A percentile compares a stretch with the other conserved stretches of the same genome.
Conservation (phyloP, 768 basidiomycete species). For the Calocera cornea region DNA sequence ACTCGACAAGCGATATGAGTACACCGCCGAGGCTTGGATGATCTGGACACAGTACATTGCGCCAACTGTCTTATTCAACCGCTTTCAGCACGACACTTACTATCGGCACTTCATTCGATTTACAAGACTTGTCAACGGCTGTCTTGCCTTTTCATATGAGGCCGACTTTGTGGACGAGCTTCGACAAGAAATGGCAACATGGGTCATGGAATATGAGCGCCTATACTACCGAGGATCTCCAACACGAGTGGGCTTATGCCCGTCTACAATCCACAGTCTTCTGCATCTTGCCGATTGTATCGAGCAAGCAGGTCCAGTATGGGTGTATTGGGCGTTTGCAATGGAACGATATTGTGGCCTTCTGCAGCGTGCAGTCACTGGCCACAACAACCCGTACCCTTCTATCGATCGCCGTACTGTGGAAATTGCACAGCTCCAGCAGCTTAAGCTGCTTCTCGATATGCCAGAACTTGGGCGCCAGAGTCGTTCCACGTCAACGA, state of each 20-base stretch:
- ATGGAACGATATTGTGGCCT: constrained; percentile 22
- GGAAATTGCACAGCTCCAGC: constrained; percentile 20
- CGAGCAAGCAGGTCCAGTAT: constrained; percentile 15
- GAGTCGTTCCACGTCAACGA: background rate
- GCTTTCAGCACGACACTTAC: background rate
- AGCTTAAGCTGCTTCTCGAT: constrained; percentile 11
- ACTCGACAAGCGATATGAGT: background rate
- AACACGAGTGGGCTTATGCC: constrained; percentile 15
- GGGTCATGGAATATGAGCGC: constrained; percentile 24
- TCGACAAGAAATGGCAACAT: background rate
- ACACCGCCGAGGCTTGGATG: constrained; percentile 1
- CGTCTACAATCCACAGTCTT: constrained; percentile 24
- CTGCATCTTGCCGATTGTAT: constrained; percentile 24
- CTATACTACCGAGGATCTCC: background rate
- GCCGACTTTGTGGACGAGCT: background rate
- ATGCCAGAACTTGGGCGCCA: background rate
- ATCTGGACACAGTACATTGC: constrained; percentile 7
- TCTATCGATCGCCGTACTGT: constrained; percentile 20
- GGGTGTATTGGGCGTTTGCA: constrained; percentile 23
- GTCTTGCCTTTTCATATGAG: background rate
- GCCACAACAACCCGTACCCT: constrained; percentile 20
- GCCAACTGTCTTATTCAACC: background rate
- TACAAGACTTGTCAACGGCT: background rate
- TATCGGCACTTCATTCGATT: background rate
- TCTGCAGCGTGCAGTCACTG: constrained; percentile 15